Evolutionary conservation across 495 filamentous ascomycete species (phyloP).

Genomic region (Penicillium soppii): DNA sequence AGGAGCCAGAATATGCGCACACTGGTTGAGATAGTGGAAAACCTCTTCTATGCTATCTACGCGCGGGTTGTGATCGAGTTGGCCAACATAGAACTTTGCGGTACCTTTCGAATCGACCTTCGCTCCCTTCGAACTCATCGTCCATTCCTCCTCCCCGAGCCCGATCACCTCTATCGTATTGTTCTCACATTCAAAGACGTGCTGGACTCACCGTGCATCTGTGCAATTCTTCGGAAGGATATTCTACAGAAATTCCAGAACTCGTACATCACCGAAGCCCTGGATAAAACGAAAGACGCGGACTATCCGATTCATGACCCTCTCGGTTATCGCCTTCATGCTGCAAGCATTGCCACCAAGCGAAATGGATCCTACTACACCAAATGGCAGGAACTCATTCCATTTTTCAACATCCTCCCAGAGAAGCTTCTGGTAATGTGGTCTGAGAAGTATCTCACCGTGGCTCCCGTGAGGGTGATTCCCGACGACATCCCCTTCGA

Average conservation of each 20-base stretch:
- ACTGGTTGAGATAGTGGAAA: constrained; percentile 33
- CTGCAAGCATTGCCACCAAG: constrained; percentile 18
- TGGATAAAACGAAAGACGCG: neutral
- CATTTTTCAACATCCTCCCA: constrained; percentile 27
- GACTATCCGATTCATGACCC: constrained; percentile 22
- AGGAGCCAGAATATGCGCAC: constrained; percentile 19
- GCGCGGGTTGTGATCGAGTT: constrained; percentile 38
- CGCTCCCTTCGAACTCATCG: constrained; percentile 10
- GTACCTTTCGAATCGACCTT: constrained; percentile 20
- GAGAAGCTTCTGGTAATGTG: constrained; percentile 25
- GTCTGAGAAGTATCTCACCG: constrained; percentile 37
- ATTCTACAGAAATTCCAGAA: constrained; percentile 29
- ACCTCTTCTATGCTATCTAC: constrained; percentile 39
- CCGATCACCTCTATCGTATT: constrained; percentile 32
- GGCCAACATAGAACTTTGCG: constrained; percentile 36
- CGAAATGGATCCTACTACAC: constrained; percentile 17
- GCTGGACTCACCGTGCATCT: constrained; percentile 30
- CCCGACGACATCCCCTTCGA: constrained; percentile 13
- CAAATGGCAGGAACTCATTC: constrained; percentile 31
- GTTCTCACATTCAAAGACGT: constrained; percentile 31
- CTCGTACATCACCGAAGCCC: constrained; percentile 20
- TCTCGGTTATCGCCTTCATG: constrained; percentile 34
- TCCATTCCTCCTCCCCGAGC: constrained; percentile 28
- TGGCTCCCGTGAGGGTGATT: constrained; percentile 15
- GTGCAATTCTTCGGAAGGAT: constrained; percentile 18